phyloP scores from a whole-genome alignment of 495 filamentous ascomycete species.

The Ramalina intermedia region DNA sequence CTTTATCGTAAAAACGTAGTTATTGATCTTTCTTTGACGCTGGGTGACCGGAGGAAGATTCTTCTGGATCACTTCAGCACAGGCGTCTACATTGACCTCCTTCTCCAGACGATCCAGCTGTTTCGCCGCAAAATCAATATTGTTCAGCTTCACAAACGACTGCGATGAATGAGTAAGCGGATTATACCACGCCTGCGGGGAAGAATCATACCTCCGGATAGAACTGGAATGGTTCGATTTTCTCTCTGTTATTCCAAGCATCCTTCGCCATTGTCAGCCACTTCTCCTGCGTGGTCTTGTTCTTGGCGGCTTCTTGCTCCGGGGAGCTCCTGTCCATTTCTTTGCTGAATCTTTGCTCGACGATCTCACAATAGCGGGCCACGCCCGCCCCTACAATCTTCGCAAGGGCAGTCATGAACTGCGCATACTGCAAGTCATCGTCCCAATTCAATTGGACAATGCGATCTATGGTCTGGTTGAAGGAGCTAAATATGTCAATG shows the following conservation, averaged over 20 bases:
- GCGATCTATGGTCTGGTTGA: constrained; percentile 79
- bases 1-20: constrained; percentile 97
- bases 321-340: constrained; percentile 89
- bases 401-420: constrained; percentile 92
- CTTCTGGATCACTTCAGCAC: constrained; percentile 64
- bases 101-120: constrained; percentile 82
- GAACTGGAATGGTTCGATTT: constrained; percentile 96
- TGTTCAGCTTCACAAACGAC: constrained; percentile 97
- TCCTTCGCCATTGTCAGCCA: constrained; percentile 87
- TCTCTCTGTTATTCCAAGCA: constrained; percentile 86
- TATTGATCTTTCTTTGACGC: constrained; percentile 47
- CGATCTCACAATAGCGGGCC: constrained; percentile 76
- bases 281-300: constrained; percentile 77
- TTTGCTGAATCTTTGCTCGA: constrained; percentile 72
- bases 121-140: constrained; percentile 82
- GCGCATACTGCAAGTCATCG: constrained; percentile 81
- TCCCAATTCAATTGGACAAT: constrained; percentile 80
- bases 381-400: constrained; percentile 76
- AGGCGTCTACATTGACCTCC: constrained; percentile 85
- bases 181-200: neutral
- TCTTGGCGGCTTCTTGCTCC: constrained; percentile 64
- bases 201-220: constrained; percentile 61
- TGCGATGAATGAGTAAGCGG: constrained; percentile 22
- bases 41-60: constrained; percentile 41
- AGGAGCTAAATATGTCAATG: constrained; percentile 86